Evolutionary conservation across 1,284 basidiomycete species (phyloP).

Genomic region (Boletus mariae): DNA sequence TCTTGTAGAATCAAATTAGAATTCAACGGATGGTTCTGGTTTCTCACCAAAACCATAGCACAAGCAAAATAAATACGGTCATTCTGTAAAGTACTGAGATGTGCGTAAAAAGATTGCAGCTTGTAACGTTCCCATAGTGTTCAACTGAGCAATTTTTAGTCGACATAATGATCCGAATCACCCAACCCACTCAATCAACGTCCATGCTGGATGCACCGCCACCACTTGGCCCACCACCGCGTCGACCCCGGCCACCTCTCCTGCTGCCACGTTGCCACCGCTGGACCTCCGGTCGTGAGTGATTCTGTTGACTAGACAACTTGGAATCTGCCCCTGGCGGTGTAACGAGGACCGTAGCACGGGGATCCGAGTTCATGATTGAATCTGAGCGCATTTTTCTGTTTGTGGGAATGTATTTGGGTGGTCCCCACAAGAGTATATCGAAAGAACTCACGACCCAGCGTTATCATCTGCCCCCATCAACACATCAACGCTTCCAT

Average conservation of each 20-base stretch:
- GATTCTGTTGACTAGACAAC: conserved; percentile 44
- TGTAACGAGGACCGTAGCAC: conserved; percentile 64
- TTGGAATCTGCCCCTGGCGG: conserved; percentile 64
- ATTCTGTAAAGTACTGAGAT: conserved; percentile 25
- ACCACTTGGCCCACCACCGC: conserved; percentile 37
- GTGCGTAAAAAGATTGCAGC: conserved; percentile 18
- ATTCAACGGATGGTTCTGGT: not conserved
- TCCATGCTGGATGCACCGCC: conserved; percentile 38
- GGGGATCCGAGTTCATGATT: conserved; percentile 63
- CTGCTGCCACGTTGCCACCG: conserved; percentile 34
- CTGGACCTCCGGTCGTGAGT: conserved; percentile 24
- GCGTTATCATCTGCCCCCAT: conserved; percentile 46
- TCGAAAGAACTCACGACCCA: conserved; percentile 53
- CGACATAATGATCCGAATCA: not conserved
- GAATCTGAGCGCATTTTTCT: conserved; percentile 87
- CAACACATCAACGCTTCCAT: conserved; percentile 66
- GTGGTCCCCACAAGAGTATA: not conserved
- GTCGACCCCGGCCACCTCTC: conserved; percentile 26
- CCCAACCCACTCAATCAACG: conserved; percentile 22
- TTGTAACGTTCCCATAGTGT: conserved; percentile 16
- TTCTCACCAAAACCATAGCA: not conserved
- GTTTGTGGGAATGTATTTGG: not conserved
- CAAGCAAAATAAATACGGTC: conserved; percentile 14
- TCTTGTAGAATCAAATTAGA: not conserved
- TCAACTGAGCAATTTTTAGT: conserved; percentile 10